Conservation (phyloP, 345 rosid species). For the Sisymbrium altissimum region DNA sequence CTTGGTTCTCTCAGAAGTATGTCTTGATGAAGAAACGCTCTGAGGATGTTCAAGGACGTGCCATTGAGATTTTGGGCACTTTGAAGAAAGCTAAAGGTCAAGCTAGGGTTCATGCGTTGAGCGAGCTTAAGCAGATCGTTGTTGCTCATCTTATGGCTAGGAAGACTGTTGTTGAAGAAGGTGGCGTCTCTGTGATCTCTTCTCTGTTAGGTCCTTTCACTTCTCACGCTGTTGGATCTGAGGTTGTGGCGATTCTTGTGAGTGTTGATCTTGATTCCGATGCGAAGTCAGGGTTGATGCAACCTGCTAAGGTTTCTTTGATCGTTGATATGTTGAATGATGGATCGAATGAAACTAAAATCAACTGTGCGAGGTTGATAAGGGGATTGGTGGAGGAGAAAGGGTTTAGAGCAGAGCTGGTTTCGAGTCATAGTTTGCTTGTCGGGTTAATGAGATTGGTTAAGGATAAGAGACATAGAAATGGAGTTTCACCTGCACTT, state of each 20-base stretch:
- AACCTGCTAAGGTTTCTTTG: constrained; percentile 63
- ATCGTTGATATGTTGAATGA: constrained; percentile 75
- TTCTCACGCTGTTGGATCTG: constrained; percentile 70
- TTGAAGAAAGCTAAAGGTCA: constrained; percentile 70
- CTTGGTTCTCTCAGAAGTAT: constrained; percentile 71
- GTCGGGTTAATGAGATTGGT: constrained; percentile 61
- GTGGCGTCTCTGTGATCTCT: constrained; percentile 45
- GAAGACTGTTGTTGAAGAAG: constrained; percentile 49
- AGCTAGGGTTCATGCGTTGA: constrained; percentile 61
- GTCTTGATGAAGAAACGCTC: constrained; percentile 55
- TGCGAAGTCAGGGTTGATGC: constrained; percentile 52
- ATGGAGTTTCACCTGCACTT: constrained; percentile 50
- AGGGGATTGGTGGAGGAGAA: constrained; percentile 46
- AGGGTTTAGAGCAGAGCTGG: constrained; percentile 44
- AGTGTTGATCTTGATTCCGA: constrained; percentile 57
- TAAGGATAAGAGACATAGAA: constrained; percentile 50
- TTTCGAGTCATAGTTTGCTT: constrained; percentile 62
- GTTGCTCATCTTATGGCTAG: constrained; percentile 43
- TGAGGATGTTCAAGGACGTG: constrained; percentile 72
- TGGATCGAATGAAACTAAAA: constrained; percentile 66
- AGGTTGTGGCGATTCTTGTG: constrained; percentile 63
- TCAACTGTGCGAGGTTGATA: constrained; percentile 56
- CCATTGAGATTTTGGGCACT: constrained; percentile 46
- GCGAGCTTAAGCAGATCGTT: constrained; percentile 53
- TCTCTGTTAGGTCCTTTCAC: constrained; percentile 70